Conservation (phyloP, 2,329 filamentous ascomycete species). For the Ophiostoma pallidulum region DNA sequence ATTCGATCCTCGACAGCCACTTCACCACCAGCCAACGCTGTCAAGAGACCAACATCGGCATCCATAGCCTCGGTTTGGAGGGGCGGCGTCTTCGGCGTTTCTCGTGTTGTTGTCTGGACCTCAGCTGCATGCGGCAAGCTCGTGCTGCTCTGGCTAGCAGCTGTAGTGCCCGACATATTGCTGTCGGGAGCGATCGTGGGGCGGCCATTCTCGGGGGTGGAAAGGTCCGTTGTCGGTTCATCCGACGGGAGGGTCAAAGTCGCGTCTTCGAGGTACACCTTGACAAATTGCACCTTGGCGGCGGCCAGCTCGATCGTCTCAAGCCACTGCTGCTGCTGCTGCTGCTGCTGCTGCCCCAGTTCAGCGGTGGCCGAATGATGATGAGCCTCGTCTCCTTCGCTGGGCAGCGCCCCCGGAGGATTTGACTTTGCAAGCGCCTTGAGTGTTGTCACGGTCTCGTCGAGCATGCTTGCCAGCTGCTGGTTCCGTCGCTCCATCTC, state of each 20-base stretch:
- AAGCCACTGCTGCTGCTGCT: conserved; percentile 33
- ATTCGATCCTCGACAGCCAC: not conserved
- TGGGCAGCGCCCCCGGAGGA: conserved; percentile 25
- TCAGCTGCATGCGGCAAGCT: not conserved
- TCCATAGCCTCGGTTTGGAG: not conserved
- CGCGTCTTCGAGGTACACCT: conserved; percentile 50
- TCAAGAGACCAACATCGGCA: not conserved
- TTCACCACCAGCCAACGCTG: not conserved
- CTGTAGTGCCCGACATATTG: too few species aligned
- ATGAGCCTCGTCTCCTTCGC: not conserved
- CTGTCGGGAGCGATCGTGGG: too few species aligned
- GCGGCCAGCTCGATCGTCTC: conserved; percentile 49
- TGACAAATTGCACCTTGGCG: conserved; percentile 57
- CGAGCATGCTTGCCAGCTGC: conserved; percentile 58
- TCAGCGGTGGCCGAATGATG: not conserved
- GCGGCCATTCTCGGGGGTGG: too few species aligned
- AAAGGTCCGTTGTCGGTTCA: conserved; percentile 5
- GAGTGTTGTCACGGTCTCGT: conserved; percentile 54
- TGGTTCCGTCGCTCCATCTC: conserved; percentile 50
- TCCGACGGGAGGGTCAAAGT: conserved; percentile 23
- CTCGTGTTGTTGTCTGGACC: too few species aligned
- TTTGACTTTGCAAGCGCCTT: conserved; percentile 46
- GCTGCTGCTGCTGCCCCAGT: not conserved
- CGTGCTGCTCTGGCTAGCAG: too few species aligned
- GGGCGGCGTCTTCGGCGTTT: not conserved